Evolutionary conservation across 2,329 filamentous ascomycete genomes (phyloP).

Genomic region (Phaeosphaeriaceae sp.): DNA sequence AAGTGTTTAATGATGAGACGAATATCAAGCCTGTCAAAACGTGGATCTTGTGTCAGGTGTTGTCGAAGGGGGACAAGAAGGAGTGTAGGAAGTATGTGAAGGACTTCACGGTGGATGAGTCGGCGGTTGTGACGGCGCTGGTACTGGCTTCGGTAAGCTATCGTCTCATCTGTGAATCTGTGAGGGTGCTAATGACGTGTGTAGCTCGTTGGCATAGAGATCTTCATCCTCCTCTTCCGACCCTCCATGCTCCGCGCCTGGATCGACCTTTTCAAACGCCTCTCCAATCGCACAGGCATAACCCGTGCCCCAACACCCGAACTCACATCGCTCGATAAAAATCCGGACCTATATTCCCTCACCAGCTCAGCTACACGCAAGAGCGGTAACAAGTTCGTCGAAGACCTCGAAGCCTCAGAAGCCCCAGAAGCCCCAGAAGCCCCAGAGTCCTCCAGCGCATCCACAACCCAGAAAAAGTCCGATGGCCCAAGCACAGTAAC

Average conservation of each 20-base stretch:
- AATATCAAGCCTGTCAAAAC: slow-evolving; percentile 29
- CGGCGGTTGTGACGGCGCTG: slow-evolving; percentile 27
- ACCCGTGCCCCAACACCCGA: neutral
- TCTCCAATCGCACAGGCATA: slow-evolving; percentile 55
- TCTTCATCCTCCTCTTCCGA: slow-evolving; percentile 44
- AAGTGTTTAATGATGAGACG: slow-evolving; percentile 25
- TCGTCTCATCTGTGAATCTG: neutral
- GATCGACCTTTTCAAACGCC: slow-evolving; percentile 49
- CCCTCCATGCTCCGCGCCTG: slow-evolving; percentile 35
- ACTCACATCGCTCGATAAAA: neutral
- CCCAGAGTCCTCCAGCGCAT: neutral
- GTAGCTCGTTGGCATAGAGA: slow-evolving; percentile 47
- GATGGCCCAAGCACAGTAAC: neutral
- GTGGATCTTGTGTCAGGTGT: slow-evolving; percentile 15
- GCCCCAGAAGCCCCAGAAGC: neutral
- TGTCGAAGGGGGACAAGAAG: slow-evolving; percentile 28
- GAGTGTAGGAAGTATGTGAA: slow-evolving; percentile 35
- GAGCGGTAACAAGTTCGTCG: neutral
- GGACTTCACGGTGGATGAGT: slow-evolving; percentile 25
- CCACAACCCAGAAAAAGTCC: neutral
- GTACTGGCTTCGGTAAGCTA: slow-evolving; percentile 37
- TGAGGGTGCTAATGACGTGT: neutral
- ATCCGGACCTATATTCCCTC: neutral
- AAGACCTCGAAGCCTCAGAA: neutral
- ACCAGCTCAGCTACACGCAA: neutral